Percentiles rank a stretch among this genome's conserved stretches.
These are phyloP conservation scores for Prototheca cutis DNA, from an alignment of 163 green algal genomes.

Conservation along the genomic window DNA sequence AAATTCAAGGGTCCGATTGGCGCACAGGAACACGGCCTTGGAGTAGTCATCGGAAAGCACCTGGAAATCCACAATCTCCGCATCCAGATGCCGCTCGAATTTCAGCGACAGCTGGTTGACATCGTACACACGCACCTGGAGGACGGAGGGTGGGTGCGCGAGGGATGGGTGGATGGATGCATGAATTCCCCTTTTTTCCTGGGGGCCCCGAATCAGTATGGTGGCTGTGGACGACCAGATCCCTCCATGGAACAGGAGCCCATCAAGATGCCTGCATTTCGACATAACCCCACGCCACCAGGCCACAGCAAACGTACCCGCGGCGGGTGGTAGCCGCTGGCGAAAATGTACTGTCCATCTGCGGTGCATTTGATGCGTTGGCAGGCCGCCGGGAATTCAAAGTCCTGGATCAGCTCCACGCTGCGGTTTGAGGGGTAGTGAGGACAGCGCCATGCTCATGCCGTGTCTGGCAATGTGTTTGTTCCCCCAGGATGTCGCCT, in stretches of 20 bases:
- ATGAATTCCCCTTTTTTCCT: no score
- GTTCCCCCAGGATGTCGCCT: neutral
- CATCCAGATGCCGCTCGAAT: constrained; percentile 89
- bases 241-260: no score
- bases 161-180: no score
- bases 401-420: constrained; percentile 72
- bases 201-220: no score
- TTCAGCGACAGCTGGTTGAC: constrained; percentile 89
- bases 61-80: constrained; percentile 93
- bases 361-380: constrained; percentile 75
- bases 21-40: constrained; percentile 88
- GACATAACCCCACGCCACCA: no score
- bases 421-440: constrained; percentile 2
- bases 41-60: constrained; percentile 89
- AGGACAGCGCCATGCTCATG: constrained; percentile 35
- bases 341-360: constrained; percentile 84
- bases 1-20: constrained; percentile 76
- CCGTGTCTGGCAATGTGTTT: neutral
- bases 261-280: no score
- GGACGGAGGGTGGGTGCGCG: neutral
- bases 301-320: no score
- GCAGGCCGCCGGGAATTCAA: constrained; percentile 78
- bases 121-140: constrained; percentile 67
- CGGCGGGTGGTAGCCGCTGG: constrained; percentile 78
- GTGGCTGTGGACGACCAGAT: no score